phyloP scores from a whole-genome alignment of 169 alveolate genomes.

The Pseudocohnilembus persalinus region DNA sequence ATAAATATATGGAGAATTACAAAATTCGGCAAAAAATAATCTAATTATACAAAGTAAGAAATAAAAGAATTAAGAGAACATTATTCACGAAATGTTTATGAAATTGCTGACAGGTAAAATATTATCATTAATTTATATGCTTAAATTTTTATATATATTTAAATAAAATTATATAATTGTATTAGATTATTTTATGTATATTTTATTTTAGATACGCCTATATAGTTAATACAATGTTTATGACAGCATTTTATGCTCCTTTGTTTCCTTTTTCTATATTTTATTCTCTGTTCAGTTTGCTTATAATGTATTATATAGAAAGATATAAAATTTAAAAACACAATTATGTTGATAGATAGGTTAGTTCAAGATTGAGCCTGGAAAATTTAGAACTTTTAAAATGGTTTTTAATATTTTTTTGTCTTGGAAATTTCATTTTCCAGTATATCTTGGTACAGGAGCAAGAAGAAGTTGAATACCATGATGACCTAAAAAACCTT shows the following conservation, averaged over 20 bases:
- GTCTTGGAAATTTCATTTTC: not conserved
- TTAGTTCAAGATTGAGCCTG: not conserved
- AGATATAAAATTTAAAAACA: conserved; percentile 6
- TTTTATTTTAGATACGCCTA: conserved; percentile 8
- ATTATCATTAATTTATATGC: no score
- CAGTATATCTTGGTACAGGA: not conserved
- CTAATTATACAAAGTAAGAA: not conserved
- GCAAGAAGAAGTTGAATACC: not conserved
- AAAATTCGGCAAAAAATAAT: not conserved
- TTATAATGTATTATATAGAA: conserved; percentile 3
- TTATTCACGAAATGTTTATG: not conserved
- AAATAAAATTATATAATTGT: no score
- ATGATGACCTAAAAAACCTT: not conserved
- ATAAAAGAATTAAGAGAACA: not conserved
- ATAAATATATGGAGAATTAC: not conserved
- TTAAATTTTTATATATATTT: no score
- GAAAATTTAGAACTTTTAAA: conserved; percentile 2
- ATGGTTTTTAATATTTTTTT: conserved; percentile 9
- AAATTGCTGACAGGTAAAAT: not conserved
- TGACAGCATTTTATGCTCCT: conserved; percentile 26
- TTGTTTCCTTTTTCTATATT: not conserved
- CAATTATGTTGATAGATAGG: not conserved
- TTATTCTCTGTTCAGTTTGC: not conserved
- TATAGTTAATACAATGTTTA: conserved; percentile 11
- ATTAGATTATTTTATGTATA: no score